A percentile compares a stretch with the other conserved stretches of the same genome.
These are phyloP conservation scores for Microbotryum intermedium DNA, from an alignment of 1,284 basidiomycete species.

Conservation along the genomic window DNA sequence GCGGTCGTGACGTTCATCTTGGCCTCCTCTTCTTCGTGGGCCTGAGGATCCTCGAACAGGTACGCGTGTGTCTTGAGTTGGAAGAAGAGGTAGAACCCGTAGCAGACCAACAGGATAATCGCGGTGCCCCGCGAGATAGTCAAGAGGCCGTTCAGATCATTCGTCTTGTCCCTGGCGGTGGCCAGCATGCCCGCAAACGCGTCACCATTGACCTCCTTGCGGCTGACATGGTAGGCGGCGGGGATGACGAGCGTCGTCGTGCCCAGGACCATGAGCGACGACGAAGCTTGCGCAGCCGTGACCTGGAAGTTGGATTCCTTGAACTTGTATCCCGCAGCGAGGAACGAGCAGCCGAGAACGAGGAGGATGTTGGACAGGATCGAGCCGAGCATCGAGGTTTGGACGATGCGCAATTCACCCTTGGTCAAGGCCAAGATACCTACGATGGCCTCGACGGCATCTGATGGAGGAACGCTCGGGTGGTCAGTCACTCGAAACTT, in stretches of 20 bases:
- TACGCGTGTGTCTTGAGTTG: constrained; percentile 50
- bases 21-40: constrained; percentile 48
- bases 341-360: constrained; percentile 74
- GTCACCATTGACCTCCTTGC: constrained; percentile 21
- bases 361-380: constrained; percentile 61
- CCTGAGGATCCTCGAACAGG: constrained; percentile 45
- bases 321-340: constrained; percentile 55
- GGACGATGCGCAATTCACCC: constrained; percentile 72
- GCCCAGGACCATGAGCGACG: constrained; percentile 31
- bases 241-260: constrained; percentile 35
- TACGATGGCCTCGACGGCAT: constrained; percentile 40
- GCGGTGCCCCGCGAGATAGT: constrained; percentile 77
- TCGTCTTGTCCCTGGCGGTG: constrained; percentile 13
- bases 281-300: constrained; percentile 76
- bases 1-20: constrained; percentile 64
- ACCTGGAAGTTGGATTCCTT: constrained; percentile 65
- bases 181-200: constrained; percentile 1
- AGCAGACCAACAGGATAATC: constrained; percentile 68
- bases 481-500: neutral
- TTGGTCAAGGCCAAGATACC: constrained; percentile 53
- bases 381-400: constrained; percentile 55
- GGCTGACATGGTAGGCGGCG: constrained; percentile 33
- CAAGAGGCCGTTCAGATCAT: constrained; percentile 49
- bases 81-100: constrained; percentile 53
- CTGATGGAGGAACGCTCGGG: neutral